These are phyloP conservation scores for Tothia fuscella DNA, from an alignment of 2,329 filamentous ascomycete genomes.

Conservation along the genomic window DNA sequence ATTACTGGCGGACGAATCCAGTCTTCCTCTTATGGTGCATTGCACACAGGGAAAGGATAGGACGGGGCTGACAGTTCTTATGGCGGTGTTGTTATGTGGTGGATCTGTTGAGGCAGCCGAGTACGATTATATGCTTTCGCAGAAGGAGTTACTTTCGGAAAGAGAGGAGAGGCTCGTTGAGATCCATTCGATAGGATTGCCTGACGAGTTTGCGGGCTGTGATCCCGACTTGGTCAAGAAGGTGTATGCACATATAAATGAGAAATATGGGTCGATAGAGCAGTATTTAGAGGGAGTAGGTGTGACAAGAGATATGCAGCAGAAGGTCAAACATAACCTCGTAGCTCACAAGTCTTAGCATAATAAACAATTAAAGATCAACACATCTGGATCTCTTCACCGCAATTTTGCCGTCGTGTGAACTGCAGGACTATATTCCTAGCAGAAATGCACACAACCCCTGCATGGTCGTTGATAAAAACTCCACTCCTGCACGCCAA, in stretches of 20 bases:
- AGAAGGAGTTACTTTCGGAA: slow-evolving; percentile 48
- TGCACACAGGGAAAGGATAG: slow-evolving; percentile 88
- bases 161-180: slow-evolving; percentile 53
- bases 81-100: slow-evolving; percentile 53
- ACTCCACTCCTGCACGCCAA: too few species aligned
- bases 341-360: too few species aligned
- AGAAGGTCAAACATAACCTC: slow-evolving; percentile 18
- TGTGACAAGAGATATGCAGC: slow-evolving; percentile 25
- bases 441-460: too few species aligned
- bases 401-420: too few species aligned
- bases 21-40: slow-evolving; percentile 59
- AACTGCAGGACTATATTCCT: too few species aligned
- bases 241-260: slow-evolving; percentile 45
- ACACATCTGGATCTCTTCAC: too few species aligned
- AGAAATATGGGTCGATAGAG: slow-evolving; percentile 53
- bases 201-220: slow-evolving; percentile 60
- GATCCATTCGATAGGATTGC: slow-evolving; percentile 57
- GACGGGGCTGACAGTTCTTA: slow-evolving; percentile 57
- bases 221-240: slow-evolving; percentile 50
- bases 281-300: slow-evolving; percentile 55
- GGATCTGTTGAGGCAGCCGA: slow-evolving; percentile 49
- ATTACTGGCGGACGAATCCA: slow-evolving; percentile 34
- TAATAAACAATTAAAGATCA: too few species aligned
- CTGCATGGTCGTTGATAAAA: too few species aligned
- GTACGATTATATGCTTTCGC: slow-evolving; percentile 60